These are phyloP conservation scores for Fragilaria crotonensis DNA, from an alignment of 108 stramenopile species.

Conservation along the genomic window DNA sequence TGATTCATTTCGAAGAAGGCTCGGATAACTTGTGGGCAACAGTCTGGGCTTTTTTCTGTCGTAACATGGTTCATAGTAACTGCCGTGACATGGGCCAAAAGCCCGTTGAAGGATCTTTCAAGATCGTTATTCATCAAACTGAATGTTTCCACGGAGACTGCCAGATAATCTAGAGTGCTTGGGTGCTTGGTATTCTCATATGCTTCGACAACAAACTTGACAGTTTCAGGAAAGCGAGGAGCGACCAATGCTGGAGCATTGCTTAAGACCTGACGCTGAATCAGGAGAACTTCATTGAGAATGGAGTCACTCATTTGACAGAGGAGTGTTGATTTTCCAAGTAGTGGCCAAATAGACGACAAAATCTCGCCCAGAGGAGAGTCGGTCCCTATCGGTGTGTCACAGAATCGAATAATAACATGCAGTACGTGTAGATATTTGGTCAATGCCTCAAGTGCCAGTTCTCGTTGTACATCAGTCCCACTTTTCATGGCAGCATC, in stretches of 20 bases:
- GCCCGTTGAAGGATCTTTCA: conserved; percentile 21
- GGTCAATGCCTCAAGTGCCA: conserved; percentile 25
- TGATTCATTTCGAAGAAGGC: conserved; percentile 40
- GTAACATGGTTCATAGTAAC: conserved; percentile 24
- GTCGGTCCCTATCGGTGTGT: conserved; percentile 17
- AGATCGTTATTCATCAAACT: conserved; percentile 19
- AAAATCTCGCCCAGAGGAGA: conserved; percentile 23
- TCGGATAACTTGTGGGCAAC: conserved; percentile 30
- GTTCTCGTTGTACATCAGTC: conserved; percentile 8
- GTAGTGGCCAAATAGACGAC: conserved; percentile 26
- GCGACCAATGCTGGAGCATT: conserved; percentile 31
- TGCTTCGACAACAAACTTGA: conserved; percentile 44
- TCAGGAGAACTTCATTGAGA: conserved; percentile 18
- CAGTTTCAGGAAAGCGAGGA: conserved; percentile 36
- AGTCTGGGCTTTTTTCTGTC: conserved; percentile 15
- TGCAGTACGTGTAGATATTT: conserved; percentile 26
- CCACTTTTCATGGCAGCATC: conserved; percentile 16
- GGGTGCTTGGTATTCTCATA: conserved; percentile 38
- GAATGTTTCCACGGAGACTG: conserved; percentile 52
- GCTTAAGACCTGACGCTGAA: conserved; percentile 40
- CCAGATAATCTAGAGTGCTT: conserved; percentile 38
- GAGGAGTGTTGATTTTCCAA: conserved; percentile 20
- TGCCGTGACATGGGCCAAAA: conserved; percentile 36
- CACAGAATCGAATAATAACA: conserved; percentile 38
- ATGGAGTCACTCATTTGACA: conserved; percentile 15